Conservation (phyloP, 352 stramenopile genomes). For the Peronospora belbahrii region DNA sequence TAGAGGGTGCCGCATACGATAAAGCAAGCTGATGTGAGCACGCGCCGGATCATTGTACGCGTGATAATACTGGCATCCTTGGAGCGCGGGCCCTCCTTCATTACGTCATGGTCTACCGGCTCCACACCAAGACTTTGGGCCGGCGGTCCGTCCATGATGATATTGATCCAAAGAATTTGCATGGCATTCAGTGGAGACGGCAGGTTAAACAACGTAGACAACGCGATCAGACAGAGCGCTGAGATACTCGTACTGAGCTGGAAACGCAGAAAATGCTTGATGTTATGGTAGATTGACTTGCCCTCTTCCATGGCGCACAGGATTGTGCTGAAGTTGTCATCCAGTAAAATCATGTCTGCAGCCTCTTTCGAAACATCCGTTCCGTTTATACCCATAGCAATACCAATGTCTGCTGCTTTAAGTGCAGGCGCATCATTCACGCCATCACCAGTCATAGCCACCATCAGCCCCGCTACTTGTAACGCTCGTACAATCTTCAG, state of each 20-base stretch:
- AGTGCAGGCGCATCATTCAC: conserved; percentile 98
- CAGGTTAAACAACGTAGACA: conserved; percentile 46
- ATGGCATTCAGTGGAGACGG: conserved; percentile 93
- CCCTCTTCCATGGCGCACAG: conserved; percentile 94
- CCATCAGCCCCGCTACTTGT: conserved; percentile 73
- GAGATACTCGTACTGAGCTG: conserved; percentile 97
- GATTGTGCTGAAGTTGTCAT: conserved; percentile 95
- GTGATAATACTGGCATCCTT: conserved; percentile 81
- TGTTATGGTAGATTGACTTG: conserved; percentile 94
- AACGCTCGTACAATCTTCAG: conserved; percentile 92
- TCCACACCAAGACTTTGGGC: conserved; percentile 83
- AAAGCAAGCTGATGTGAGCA: conserved; percentile 61
- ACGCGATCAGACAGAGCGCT: conserved; percentile 87
- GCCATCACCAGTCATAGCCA: conserved; percentile 99
- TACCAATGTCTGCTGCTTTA: conserved; percentile 94
- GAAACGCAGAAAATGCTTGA: conserved; percentile 95
- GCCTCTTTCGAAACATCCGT: conserved; percentile 98
- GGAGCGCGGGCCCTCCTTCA: conserved; percentile 75
- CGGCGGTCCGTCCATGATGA: conserved; percentile 94
- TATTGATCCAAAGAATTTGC: conserved; percentile 97
- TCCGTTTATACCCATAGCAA: conserved; percentile 96
- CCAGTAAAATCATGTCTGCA: conserved; percentile 93
- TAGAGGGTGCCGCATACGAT: conserved; percentile 77
- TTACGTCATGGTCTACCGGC: conserved; percentile 76
- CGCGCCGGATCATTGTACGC: conserved; percentile 50